Percentiles rank a stretch among this genome's conserved stretches.
Evolutionary conservation across 441 rosid species (phyloP).

Genomic region (Rhodomyrtus psidioides): DNA sequence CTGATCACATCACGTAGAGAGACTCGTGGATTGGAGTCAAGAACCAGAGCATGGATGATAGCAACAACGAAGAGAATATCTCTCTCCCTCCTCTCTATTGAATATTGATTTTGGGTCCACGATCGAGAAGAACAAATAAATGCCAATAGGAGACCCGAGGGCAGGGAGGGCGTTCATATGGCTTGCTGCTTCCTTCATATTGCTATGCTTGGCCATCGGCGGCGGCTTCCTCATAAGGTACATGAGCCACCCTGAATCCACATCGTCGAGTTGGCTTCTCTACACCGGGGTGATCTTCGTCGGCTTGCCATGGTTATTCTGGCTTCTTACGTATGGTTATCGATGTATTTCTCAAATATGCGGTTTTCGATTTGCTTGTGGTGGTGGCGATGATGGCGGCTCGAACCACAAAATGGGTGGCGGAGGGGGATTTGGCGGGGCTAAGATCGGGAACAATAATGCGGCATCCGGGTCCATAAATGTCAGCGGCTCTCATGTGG

Average conservation of each 20-base stretch:
- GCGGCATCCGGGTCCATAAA: background rate
- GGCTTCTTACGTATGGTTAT: constrained; percentile 50
- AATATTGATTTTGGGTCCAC: background rate
- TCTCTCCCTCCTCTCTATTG: background rate
- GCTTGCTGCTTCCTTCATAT: constrained; percentile 32
- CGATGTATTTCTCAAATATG: constrained; percentile 46
- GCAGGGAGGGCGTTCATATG: constrained; percentile 39
- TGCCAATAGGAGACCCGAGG: constrained; percentile 53
- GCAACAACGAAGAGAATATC: constrained; percentile 12
- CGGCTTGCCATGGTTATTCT: constrained; percentile 79
- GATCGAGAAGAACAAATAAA: constrained; percentile 8
- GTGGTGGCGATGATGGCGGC: constrained; percentile 18
- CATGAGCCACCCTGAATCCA: constrained; percentile 33
- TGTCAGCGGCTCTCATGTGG: background rate
- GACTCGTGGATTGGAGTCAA: background rate
- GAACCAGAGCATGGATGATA: constrained; percentile 24
- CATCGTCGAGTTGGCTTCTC: constrained; percentile 34
- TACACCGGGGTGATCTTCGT: constrained; percentile 50
- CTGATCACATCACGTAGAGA: background rate
- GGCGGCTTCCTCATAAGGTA: constrained; percentile 40
- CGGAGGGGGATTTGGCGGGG: background rate
- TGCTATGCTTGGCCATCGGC: constrained; percentile 27
- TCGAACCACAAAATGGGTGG: background rate
- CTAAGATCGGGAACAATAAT: background rate
- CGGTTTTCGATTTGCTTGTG: constrained; percentile 54